These are phyloP conservation scores for Alternaria brassicicola DNA, from an alignment of 2,329 filamentous ascomycete genomes.

Conservation along the genomic window DNA sequence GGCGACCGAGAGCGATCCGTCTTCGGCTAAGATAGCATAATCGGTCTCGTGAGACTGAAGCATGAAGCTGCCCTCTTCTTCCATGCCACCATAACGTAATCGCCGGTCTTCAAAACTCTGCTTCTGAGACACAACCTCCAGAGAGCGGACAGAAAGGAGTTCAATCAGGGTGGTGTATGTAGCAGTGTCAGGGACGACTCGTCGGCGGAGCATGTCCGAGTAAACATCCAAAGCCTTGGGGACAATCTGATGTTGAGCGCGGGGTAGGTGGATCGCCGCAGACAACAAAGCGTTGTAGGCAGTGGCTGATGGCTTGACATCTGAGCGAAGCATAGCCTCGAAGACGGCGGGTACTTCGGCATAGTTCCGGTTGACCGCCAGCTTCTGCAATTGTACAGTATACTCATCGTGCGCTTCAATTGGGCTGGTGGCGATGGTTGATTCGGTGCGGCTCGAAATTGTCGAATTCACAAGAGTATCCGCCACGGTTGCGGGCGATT, in stretches of 20 bases:
- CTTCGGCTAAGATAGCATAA: constrained; percentile 82
- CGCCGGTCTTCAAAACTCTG: constrained; percentile 78
- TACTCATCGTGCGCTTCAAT: constrained; percentile 69
- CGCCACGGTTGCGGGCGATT: constrained; percentile 41
- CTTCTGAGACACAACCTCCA: constrained; percentile 78
- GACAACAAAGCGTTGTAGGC: constrained; percentile 92
- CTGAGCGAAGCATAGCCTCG: constrained; percentile 83
- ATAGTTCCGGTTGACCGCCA: constrained; percentile 75
- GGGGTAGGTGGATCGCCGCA: constrained; percentile 82
- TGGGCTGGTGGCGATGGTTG: constrained; percentile 65
- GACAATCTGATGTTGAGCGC: constrained; percentile 80
- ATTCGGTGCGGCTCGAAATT: constrained; percentile 38
- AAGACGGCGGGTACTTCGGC: constrained; percentile 89
- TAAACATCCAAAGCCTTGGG: constrained; percentile 94
- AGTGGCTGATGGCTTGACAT: constrained; percentile 77
- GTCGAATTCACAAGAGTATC: constrained; percentile 37
- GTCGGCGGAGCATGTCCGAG: constrained; percentile 90
- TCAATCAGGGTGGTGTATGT: constrained; percentile 90
- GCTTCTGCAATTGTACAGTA: constrained; percentile 76
- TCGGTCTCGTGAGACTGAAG: constrained; percentile 87
- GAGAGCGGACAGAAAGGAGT: constrained; percentile 77
- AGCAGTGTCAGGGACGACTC: constrained; percentile 78
- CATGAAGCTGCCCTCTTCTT: constrained; percentile 84
- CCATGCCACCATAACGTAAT: constrained; percentile 82
- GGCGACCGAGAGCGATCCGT: constrained; percentile 84